A percentile compares a stretch with the other conserved stretches of the same genome.
phyloP scores from a whole-genome alignment of 768 basidiomycete species.

The Asterophora lycoperdoides region DNA sequence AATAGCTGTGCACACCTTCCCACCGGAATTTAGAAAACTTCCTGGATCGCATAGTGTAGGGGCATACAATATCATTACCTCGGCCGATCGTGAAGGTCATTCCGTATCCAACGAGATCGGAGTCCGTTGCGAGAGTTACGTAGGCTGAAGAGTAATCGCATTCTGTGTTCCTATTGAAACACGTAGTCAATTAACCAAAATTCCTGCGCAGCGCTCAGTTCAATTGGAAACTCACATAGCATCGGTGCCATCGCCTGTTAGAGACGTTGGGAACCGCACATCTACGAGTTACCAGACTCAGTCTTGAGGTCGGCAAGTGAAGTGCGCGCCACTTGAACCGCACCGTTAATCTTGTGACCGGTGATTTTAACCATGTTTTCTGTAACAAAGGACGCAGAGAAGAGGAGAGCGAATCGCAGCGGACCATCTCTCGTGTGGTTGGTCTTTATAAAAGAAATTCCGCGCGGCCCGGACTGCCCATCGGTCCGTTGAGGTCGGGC shows the following conservation, averaged over 20 bases:
- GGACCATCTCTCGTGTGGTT: background rate
- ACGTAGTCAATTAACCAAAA: background rate
- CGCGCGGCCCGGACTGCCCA: conserved; percentile 4
- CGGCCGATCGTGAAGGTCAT: conserved; percentile 96
- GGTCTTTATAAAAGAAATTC: background rate
- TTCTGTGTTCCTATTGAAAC: conserved; percentile 73
- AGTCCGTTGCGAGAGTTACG: conserved; percentile 70
- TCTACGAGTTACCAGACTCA: conserved; percentile 43
- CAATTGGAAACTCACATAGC: conserved; percentile 67
- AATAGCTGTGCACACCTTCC: conserved; percentile 78
- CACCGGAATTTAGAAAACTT: background rate
- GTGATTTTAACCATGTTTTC: conserved; percentile 42
- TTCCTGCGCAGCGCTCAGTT: no score
- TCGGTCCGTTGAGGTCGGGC: conserved; percentile 2
- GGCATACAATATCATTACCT: conserved; percentile 86
- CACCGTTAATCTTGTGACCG: conserved; percentile 56
- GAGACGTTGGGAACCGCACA: conserved; percentile 87
- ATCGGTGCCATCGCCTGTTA: conserved; percentile 90
- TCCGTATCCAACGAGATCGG: conserved; percentile 78
- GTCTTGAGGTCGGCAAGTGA: background rate
- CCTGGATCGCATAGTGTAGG: background rate
- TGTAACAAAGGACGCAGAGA: background rate
- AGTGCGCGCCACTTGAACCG: conserved; percentile 10
- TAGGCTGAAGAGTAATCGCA: conserved; percentile 97
- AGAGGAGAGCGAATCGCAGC: background rate